Evolutionary conservation across 441 rosid genomes (phyloP), one percentile per base, ranked within the genome.

Genomic region (Pelargonium australe): DNA sequence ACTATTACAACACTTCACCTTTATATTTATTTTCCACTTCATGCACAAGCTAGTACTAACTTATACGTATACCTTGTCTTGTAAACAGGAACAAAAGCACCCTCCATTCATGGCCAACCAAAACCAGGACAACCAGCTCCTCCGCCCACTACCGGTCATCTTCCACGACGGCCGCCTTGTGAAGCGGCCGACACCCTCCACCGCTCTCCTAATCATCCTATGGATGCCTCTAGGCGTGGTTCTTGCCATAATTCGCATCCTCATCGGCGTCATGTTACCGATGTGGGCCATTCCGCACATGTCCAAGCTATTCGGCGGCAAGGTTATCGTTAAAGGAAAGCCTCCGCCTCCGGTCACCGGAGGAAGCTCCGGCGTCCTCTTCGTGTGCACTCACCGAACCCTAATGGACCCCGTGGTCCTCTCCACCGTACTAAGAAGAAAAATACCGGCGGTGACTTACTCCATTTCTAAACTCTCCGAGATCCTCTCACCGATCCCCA

Each of bases 151-250:
- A 20, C 96, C 96, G 5, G 98, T 92, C 34, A 87, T 92, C 71
- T 92, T 92, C 79, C 98, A 92, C 65, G 97, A 90, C 40, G 97
- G 98, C 67, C 90, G 98, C 69, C 85, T 92, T 0, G 94, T 89
- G 47, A 89, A 86, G 77, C 92, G 89, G 0, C 97, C 98, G 1
- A 87, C 92, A 2, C 87, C 98, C 0, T 72, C 77, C 41, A 89
- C 85, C 0, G 91, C 97, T 28, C 80, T 90, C 28, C 53, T 90
- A 58, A 86, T 90, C 82, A 79, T 90, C 73, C 72, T 89, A 2
- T 92, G 98, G 98, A 80, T 90, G 71, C 97, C 98, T 10, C 65
- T 92, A 0, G 98, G 96, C 68, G 81, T 92, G 71, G 5, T 84
- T 57, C 77, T 92, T 0, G 96, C 96, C 7, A 19, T 64, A 5